Base-by-base conservation (phyloP, 306 rosid genomes). In the Mucuna pruriens region DNA sequence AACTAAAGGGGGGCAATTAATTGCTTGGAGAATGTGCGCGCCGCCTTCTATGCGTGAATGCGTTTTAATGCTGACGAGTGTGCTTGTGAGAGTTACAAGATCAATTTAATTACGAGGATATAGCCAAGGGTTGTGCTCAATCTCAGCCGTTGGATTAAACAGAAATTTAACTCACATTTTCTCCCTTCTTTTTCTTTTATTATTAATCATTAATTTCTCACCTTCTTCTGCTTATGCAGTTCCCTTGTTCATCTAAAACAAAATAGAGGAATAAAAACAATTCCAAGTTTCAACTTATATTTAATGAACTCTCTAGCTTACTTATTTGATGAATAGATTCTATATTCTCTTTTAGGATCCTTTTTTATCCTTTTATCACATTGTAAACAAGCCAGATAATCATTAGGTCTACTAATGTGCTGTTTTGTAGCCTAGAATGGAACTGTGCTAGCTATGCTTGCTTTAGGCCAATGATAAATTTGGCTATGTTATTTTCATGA, bases 81-180 rank as follows among this genome's bases (percentile, higher is more conserved):
- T 84, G 83, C 42, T 74, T 71, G 75, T 34, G 91, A 84, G 90
- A 90, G 94, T 88, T 92, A 89, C 90, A 86, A 90, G 85, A 85
- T 76, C 67, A 29, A 31, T 63, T 78, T 84, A 58, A 84, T 83
- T 74, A 62, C 71, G 1, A 26, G 13, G 9, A 46, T 68, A 7
- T 62, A 62, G 70, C 61, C 66, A 48, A 39, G 16, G 49, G 23
- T 42, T 64, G 0, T 25, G 25, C 4, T 63, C 64, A 36, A 64
- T 81, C 84, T 74, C 62, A 74, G 3, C 85, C 80, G 9, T 71
- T 80, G 15, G 64, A 58, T 80, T 67, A 7, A 22, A 1, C 49
- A 48, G 0, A 11, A 77, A 36, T 36, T 48, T 45, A 29, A 45
- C 64, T 75, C 69, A 42, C 68, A 45, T 20, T 36, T 31, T 33